Base-by-base conservation (phyloP, 208 protist species). In the Blastocrithidia nonstop region DNA sequence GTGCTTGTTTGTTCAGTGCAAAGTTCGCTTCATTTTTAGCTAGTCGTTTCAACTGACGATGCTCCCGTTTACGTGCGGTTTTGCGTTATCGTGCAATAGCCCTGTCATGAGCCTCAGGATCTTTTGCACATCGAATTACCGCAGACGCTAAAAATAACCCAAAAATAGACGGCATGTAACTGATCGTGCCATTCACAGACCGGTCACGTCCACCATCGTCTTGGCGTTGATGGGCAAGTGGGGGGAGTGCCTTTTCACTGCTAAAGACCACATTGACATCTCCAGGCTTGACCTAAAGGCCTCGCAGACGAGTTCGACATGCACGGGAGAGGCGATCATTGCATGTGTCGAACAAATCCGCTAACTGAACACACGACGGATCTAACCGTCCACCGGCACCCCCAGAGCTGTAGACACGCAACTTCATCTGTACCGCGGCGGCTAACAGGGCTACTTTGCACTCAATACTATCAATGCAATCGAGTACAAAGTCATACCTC, bases 381-480 rank as follows among this genome's bases (percentile, higher is more conserved):
- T 95, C 84, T 3, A 92, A 45, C 0, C 78, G 72, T 0, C 83
- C 79, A 15, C 84, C 88, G 0, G 88, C 88, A 11, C 88, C 81
- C 43, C 83, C 81, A 5, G 79, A 86, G 27, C 72, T 55, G 39
- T 83, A 87, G 2, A 85, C 71, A 24, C 56, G 61, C 13, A 90
- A 11, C n/a, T 62, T 50, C 35, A 71, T 55, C 47, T 66, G 54
- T 40, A 71, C 65, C 1, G 73, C 66, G 0, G 71, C 62, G 1
- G 55, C 57, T 13, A 95, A 66, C 23, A 95, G 62, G 1, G 72
- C 62, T 4, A 89, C 69, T 48, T 95, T 95, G 54, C 79, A 88
- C 20, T 79, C 66, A 9, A 93, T 68, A 42, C 76, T 92, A 57
- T 95, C 88, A 40, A 95, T 95, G 66, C 79, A 89, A 48, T 93